phyloP scores from a whole-genome alignment of 306 rosid species.

The Cotoneaster glaucophyllus region DNA sequence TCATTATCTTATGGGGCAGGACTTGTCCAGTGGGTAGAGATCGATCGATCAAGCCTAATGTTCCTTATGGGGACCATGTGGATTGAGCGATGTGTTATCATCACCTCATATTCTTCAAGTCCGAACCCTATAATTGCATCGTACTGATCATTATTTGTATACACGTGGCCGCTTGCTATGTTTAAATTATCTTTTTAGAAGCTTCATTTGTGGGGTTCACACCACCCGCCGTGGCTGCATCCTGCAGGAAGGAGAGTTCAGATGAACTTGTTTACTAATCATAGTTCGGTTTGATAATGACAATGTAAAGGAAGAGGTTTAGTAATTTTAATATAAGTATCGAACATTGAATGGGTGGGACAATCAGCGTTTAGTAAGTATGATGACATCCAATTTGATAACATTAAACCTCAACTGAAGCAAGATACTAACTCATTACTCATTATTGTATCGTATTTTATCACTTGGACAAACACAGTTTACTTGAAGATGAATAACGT shows the following conservation, averaged over 20 bases:
- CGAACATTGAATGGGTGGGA: neutral
- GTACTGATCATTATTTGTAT: constrained; percentile 22
- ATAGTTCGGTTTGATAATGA: constrained; percentile 15
- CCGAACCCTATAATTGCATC: constrained; percentile 27
- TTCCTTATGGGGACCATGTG: constrained; percentile 38
- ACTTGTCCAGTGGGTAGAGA: constrained; percentile 17
- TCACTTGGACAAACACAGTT: neutral
- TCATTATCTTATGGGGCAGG: constrained; percentile 18
- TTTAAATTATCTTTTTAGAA: constrained; percentile 14
- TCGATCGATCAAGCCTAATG: constrained; percentile 5
- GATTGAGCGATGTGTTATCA: constrained; percentile 20
- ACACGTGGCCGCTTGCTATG: constrained; percentile 20
- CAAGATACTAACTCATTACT: neutral
- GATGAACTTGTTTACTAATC: neutral
- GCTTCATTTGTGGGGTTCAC: constrained; percentile 25
- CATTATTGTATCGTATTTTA: too few relatives aligned
- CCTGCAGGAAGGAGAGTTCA: neutral
- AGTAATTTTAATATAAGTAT: neutral
- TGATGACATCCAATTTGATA: neutral
- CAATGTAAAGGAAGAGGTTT: constrained; percentile 1
- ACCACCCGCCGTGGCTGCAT: neutral
- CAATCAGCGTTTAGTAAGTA: neutral
- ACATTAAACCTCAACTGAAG: neutral
- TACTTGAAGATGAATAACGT: neutral
- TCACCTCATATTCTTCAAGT: constrained; percentile 12